These are phyloP conservation scores for Neoboletus magnificus DNA, from an alignment of 768 basidiomycete species.

Conservation along the genomic window DNA sequence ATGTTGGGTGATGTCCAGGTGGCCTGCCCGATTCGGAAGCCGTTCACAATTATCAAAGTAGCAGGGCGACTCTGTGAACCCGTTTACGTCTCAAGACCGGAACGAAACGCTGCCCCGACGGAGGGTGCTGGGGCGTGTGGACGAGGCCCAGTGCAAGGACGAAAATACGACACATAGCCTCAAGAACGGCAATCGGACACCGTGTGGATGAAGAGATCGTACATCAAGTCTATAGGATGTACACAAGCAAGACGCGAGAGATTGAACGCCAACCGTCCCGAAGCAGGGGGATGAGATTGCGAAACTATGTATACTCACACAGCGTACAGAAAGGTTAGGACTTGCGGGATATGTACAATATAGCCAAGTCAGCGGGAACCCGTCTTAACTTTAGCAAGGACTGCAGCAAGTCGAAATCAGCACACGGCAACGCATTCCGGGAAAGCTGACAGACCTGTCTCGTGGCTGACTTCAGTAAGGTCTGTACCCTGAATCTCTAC, in stretches of 20 bases:
- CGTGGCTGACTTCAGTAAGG: slow-evolving; percentile 61
- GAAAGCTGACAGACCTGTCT: slow-evolving; percentile 51
- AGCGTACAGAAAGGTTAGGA: slow-evolving; percentile 5
- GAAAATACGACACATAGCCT: neutral
- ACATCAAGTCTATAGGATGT: slow-evolving; percentile 5
- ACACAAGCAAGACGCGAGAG: neutral
- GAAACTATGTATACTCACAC: slow-evolving; percentile 11
- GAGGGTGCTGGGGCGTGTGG: neutral
- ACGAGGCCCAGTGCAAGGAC: neutral
- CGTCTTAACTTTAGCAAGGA: slow-evolving; percentile 13
- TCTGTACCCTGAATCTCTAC: slow-evolving; percentile 89
- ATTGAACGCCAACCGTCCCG: neutral
- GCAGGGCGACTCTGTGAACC: neutral
- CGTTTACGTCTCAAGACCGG: neutral
- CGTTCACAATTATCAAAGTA: slow-evolving; percentile 4
- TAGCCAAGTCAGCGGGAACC: slow-evolving; percentile 13
- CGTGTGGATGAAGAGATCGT: slow-evolving; percentile 3
- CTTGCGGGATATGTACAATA: slow-evolving; percentile 6
- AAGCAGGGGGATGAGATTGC: neutral
- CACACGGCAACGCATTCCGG: neutral
- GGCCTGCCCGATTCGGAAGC: slow-evolving; percentile 29
- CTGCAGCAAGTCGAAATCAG: slow-evolving; percentile 11
- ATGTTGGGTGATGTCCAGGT: slow-evolving; percentile 16
- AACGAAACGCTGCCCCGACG: neutral
- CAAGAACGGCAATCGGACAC: neutral